Evolutionary conservation across 2,329 filamentous ascomycete genomes (phyloP).

Genomic region (Colletotrichum sojae): DNA sequence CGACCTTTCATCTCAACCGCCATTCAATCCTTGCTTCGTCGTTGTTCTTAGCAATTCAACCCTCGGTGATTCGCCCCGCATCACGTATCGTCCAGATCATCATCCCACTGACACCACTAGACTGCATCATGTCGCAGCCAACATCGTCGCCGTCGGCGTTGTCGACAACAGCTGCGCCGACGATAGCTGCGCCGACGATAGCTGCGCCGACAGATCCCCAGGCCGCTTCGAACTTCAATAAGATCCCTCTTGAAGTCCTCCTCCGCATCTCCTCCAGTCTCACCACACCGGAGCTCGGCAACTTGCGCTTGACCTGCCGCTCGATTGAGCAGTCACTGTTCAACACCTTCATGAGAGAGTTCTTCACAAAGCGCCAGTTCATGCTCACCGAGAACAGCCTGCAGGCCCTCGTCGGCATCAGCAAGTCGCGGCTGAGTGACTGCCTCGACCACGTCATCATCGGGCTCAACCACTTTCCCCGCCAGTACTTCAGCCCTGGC

Average conservation of each 20-base stretch:
- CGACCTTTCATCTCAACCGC: background rate
- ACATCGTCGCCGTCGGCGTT: background rate
- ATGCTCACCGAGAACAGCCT: constrained; percentile 72
- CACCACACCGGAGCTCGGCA: constrained; percentile 67
- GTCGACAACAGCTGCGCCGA: background rate
- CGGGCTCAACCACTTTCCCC: constrained; percentile 53
- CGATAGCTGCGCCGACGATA: background rate
- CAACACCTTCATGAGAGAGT: constrained; percentile 70
- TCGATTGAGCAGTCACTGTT: constrained; percentile 67
- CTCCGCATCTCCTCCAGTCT: constrained; percentile 67
- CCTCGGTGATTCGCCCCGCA: too few relatives aligned
- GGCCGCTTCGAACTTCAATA: constrained; percentile 44
- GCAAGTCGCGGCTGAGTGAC: constrained; percentile 58
- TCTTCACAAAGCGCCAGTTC: constrained; percentile 77
- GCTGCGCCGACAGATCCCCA: constrained; percentile 5
- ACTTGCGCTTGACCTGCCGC: constrained; percentile 69
- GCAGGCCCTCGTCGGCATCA: constrained; percentile 66
- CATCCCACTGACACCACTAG: background rate
- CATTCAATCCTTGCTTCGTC: too few relatives aligned
- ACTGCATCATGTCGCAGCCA: constrained; percentile 23
- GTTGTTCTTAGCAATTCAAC: too few relatives aligned
- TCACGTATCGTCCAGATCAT: too few relatives aligned
- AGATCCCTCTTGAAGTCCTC: constrained; percentile 72
- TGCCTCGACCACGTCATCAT: constrained; percentile 65
- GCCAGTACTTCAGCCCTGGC: constrained; percentile 26